Evolutionary conservation across 1,139 yeast genomes (phyloP).

Genomic region (Lodderomyces theae): DNA sequence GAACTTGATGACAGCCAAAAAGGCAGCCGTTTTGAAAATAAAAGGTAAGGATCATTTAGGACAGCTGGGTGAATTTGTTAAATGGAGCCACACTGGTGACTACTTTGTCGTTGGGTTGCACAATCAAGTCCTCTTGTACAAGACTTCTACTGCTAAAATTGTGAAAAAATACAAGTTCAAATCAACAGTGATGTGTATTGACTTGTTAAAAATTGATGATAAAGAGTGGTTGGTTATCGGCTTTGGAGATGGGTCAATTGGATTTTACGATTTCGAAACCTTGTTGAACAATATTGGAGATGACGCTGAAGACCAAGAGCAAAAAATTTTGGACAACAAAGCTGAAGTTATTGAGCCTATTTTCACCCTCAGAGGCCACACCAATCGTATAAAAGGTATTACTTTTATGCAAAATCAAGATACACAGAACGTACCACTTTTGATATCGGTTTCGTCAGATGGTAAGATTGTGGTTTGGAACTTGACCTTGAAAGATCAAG

Average conservation of each 20-base stretch:
- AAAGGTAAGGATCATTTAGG: slow-evolving; percentile 64
- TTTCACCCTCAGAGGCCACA: slow-evolving; percentile 72
- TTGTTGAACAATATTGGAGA: slow-evolving; percentile 1
- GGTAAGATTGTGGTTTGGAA: slow-evolving; percentile 94
- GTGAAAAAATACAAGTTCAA: slow-evolving; percentile 47
- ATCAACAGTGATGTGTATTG: slow-evolving; percentile 68
- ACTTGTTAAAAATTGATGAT: slow-evolving; percentile 42
- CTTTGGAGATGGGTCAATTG: slow-evolving; percentile 68
- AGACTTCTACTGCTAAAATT: slow-evolving; percentile 62
- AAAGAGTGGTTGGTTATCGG: slow-evolving; percentile 65
- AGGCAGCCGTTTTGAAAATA: slow-evolving; percentile 80
- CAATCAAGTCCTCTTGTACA: slow-evolving; percentile 62
- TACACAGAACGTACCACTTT: slow-evolving; percentile 39
- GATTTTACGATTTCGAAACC: slow-evolving; percentile 37
- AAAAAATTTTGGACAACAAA: slow-evolving; percentile 26
- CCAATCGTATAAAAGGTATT: slow-evolving; percentile 80
- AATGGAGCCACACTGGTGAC: slow-evolving; percentile 60
- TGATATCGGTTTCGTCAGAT: slow-evolving; percentile 87
- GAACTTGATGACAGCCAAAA: slow-evolving; percentile 97
- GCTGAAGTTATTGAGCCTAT: slow-evolving; percentile 41
- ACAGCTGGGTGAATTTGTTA: slow-evolving; percentile 63
- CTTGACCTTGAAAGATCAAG: slow-evolving; percentile 62
- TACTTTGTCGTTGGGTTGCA: slow-evolving; percentile 73
- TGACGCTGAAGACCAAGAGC: slow-evolving; percentile 19
- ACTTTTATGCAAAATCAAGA: slow-evolving; percentile 45